phyloP scores from a whole-genome alignment of 345 rosid species.

The Salix koriyanagi region DNA sequence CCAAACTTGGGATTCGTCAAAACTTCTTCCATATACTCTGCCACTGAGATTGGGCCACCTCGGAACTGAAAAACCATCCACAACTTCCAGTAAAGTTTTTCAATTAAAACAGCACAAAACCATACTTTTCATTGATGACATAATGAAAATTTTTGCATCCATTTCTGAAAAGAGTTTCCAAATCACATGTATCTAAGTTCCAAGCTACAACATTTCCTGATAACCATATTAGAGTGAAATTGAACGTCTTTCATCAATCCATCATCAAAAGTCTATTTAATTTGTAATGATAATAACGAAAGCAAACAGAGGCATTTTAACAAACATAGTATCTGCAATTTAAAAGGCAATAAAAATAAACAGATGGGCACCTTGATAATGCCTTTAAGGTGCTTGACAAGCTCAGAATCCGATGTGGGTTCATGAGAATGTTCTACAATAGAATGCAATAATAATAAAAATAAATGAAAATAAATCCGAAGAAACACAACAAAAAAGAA shows the following conservation, averaged over 20 bases:
- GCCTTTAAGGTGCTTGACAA: slow-evolving; percentile 84
- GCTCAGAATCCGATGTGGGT: slow-evolving; percentile 56
- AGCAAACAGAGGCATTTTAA: slow-evolving; percentile 4
- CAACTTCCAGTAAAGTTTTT: not conserved
- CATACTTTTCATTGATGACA: not conserved
- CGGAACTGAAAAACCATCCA: slow-evolving; percentile 51
- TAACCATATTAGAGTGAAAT: too few species aligned
- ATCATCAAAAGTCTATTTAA: not conserved
- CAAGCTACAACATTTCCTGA: not conserved
- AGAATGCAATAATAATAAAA: not conserved
- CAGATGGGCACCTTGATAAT: slow-evolving; percentile 61
- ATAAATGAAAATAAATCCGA: not conserved
- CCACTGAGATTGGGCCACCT: slow-evolving; percentile 89
- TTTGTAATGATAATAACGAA: not conserved
- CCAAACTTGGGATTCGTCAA: slow-evolving; percentile 87
- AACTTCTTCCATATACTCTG: slow-evolving; percentile 95
- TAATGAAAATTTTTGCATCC: not conserved
- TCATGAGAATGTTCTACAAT: slow-evolving; percentile 65
- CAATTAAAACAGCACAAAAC: not conserved
- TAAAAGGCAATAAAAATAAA: not conserved
- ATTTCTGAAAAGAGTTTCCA: not conserved
- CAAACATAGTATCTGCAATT: slow-evolving; percentile 4
- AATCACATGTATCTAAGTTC: not conserved
- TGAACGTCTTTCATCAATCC: not conserved
- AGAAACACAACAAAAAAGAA: not conserved